Evolutionary conservation across 345 rosid species (phyloP).

Genomic region (Citrus medica): DNA sequence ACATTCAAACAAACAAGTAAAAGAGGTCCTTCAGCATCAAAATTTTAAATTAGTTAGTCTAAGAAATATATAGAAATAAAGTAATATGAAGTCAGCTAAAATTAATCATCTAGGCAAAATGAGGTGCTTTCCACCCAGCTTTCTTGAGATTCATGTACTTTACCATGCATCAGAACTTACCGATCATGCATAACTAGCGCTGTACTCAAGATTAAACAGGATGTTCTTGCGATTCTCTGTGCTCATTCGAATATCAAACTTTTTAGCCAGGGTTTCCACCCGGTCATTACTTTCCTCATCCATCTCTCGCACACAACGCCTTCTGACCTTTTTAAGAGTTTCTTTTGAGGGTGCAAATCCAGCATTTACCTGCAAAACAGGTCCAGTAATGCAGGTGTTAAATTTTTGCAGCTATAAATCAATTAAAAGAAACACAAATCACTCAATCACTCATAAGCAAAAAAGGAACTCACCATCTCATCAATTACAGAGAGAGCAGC

Average conservation of each 20-base stretch:
- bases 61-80: not conserved
- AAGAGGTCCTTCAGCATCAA: not conserved
- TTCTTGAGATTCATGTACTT: not conserved
- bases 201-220: slow-evolving; percentile 68
- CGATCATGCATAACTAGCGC: slow-evolving; percentile 47
- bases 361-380: slow-evolving; percentile 50
- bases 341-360: slow-evolving; percentile 86
- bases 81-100: not conserved
- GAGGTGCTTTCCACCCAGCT: not conserved
- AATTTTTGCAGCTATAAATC: not conserved
- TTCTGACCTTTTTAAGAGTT: slow-evolving; percentile 66
- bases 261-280: slow-evolving; percentile 53
- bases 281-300: slow-evolving; percentile 60
- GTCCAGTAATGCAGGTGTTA: slow-evolving; percentile 3
- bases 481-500: slow-evolving; percentile 67
- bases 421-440: not conserved
- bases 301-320: slow-evolving; percentile 83
- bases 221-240: slow-evolving; percentile 64
- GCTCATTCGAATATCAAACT: slow-evolving; percentile 62
- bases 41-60: not conserved
- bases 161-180: slow-evolving; percentile 13
- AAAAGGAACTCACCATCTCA: slow-evolving; percentile 56
- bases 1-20: not conserved
- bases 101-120: not conserved
- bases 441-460: not conserved